Conservation (phyloP, 306 rosid genomes). For the Adenanthera pavonina region DNA sequence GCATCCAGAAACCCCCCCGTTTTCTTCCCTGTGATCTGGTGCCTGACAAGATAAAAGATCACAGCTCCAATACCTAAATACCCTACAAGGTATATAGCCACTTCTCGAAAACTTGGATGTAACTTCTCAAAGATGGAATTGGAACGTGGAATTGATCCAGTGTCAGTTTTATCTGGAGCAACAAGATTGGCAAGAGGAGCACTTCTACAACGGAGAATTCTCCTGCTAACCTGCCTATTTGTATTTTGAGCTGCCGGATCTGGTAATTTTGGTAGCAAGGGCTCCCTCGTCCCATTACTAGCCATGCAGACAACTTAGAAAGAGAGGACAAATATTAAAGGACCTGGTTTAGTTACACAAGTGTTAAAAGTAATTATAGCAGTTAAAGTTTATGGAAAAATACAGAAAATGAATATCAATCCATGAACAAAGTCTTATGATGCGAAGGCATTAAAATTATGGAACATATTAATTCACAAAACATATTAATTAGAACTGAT, state of each 20-base stretch:
- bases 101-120: constrained; percentile 47
- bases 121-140: constrained; percentile 42
- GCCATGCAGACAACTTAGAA: constrained; percentile 54
- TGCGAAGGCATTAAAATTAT: not conserved
- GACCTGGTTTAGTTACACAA: constrained; percentile 42
- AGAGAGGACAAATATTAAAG: constrained; percentile 24
- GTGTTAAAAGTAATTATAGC: constrained; percentile 23
- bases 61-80: constrained; percentile 52
- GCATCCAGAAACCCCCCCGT: constrained; percentile 53
- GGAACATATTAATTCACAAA: constrained; percentile 8
- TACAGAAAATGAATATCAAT: constrained; percentile 5
- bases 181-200: constrained; percentile 51
- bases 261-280: constrained; percentile 41
- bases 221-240: constrained; percentile 38
- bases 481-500: not conserved
- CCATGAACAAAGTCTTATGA: not conserved
- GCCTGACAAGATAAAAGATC: constrained; percentile 49
- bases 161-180: constrained; percentile 19
- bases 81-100: constrained; percentile 35
- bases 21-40: constrained; percentile 52
- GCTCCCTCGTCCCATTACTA: constrained; percentile 43
- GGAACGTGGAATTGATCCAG: constrained; percentile 11
- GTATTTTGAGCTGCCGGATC: constrained; percentile 40
- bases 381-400: constrained; percentile 23
- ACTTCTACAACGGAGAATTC: constrained; percentile 58